Percentiles rank a stretch among this genome's conserved stretches.
Evolutionary conservation across 73 alveolate species (phyloP).

Genomic region (Paramecium sexaurelia): DNA sequence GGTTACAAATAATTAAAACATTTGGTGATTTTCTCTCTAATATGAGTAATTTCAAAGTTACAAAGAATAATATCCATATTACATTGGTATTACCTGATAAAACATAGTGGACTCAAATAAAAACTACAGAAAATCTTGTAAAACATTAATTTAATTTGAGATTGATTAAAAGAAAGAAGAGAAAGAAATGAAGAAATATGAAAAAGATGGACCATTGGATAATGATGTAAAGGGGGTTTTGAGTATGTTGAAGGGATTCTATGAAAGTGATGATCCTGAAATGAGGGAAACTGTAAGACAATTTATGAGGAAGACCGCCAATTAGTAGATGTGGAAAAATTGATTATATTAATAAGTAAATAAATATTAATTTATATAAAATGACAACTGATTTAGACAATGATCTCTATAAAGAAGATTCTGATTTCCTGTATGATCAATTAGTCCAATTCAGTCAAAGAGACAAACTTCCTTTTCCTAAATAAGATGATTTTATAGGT

Average conservation of each 20-base stretch:
- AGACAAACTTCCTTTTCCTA: slow-evolving; percentile 53
- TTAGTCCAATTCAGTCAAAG: slow-evolving; percentile 30
- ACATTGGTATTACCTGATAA: background rate
- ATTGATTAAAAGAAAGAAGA: background rate
- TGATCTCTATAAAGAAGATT: slow-evolving; percentile 49
- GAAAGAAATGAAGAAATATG: background rate
- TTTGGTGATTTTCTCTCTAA: background rate
- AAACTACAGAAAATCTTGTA: background rate
- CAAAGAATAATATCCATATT: background rate
- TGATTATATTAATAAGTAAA: background rate
- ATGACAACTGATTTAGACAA: slow-evolving; percentile 35
- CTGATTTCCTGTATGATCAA: slow-evolving; percentile 7
- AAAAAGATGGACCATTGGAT: background rate
- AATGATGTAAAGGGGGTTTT: background rate
- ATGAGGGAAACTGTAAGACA: background rate
- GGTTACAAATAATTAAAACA: background rate
- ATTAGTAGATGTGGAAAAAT: background rate
- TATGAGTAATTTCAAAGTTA: background rate
- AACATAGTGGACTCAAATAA: background rate
- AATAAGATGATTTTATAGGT: slow-evolving; percentile 25
- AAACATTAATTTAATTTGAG: background rate
- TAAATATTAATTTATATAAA: background rate
- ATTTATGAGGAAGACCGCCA: slow-evolving; percentile 2
- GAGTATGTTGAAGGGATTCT: background rate
- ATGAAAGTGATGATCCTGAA: slow-evolving; percentile 25